phyloP scores from a whole-genome alignment of 2,329 filamentous ascomycete genomes.

The Curvularia eragrostidis region DNA sequence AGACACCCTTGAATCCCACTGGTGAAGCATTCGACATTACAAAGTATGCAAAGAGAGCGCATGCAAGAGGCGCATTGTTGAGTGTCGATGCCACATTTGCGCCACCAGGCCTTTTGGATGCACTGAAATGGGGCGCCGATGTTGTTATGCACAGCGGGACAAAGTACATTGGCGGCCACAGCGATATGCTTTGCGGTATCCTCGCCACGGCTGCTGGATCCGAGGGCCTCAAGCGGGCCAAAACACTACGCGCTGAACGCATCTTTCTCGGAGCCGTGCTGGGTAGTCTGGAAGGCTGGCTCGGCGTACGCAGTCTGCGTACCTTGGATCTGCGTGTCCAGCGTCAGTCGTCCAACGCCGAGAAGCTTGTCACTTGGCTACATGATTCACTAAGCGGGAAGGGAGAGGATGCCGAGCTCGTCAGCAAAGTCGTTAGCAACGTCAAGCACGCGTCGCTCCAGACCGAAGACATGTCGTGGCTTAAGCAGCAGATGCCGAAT shows the following conservation, averaged over 20 bases:
- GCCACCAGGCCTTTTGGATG: conserved; percentile 86
- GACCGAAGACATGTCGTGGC: conserved; percentile 68
- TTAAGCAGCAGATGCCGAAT: conserved; percentile 85
- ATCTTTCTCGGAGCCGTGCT: conserved; percentile 82
- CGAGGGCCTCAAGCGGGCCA: conserved; percentile 40
- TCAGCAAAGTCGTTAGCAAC: conserved; percentile 63
- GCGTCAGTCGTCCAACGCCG: conserved; percentile 76
- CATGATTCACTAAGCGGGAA: conserved; percentile 55
- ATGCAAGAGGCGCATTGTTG: conserved; percentile 73
- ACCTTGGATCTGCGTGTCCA: conserved; percentile 84
- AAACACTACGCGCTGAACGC: conserved; percentile 70
- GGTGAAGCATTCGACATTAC: conserved; percentile 79
- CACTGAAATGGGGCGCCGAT: conserved; percentile 82
- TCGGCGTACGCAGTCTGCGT: conserved; percentile 83
- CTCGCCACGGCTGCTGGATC: conserved; percentile 65
- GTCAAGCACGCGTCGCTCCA: conserved; percentile 85
- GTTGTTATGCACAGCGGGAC: conserved; percentile 91
- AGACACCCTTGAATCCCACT: conserved; percentile 92
- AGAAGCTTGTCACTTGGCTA: conserved; percentile 75
- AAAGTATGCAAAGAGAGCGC: conserved; percentile 74
- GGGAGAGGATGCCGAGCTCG: conserved; percentile 51
- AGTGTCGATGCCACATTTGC: conserved; percentile 92
- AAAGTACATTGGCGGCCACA: conserved; percentile 96
- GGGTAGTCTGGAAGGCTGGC: conserved; percentile 90
- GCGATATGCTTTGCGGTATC: conserved; percentile 89